Base-by-base conservation (phyloP, 768 basidiomycete species). In the Paxillus ammoniavirescens region DNA sequence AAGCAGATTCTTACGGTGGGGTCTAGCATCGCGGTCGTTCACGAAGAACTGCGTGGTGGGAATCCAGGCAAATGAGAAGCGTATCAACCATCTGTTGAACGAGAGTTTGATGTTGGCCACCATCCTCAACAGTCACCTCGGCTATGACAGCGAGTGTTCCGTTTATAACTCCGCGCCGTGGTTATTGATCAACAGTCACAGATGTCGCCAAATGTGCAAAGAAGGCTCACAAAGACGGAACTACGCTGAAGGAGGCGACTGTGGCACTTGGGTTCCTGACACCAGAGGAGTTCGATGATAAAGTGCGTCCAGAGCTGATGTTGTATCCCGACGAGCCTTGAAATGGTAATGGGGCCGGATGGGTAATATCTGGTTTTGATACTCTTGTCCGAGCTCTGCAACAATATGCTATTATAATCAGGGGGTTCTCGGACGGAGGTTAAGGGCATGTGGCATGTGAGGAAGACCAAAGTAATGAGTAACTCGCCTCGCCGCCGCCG, bases 171-270 rank as follows among this genome's bases (percentile, higher is more conserved):
- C 42, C n/a, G 23, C 23, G 17, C 36, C 30, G 49, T 9, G 17
- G 51, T 58, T 42, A 35, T 58, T 67, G 8, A 65, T 38, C 1
- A 5, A 17, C 15, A 21, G 41, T 56, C 40, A 41, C 66, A 98
- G 94, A 97, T 73, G 97, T 98, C 47, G 97, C 97, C 47, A 94
- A 91, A 75, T 93, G 91, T 65, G 97, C 97, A 28, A 99, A 99
- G 82, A 98, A 98, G 72, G 97, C 97, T n/a, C 97, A 98, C 80
- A 93, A 89, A 71, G 94, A 99, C 73, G 97, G 97, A 26, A 91
- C 87, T 46, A 98, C 97, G 55, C 68, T 98, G 71, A 98, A 96
- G 78, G 89, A 93, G 74, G 93, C 97, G 40, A 93, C 94, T 10
- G 87, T 98, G 43, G 72, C 84, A 17, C 81, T 98, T 35, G 93